Evolutionary conservation across 1,284 basidiomycete genomes (phyloP).

Genomic region (Neotropicomus parvogracilis): DNA sequence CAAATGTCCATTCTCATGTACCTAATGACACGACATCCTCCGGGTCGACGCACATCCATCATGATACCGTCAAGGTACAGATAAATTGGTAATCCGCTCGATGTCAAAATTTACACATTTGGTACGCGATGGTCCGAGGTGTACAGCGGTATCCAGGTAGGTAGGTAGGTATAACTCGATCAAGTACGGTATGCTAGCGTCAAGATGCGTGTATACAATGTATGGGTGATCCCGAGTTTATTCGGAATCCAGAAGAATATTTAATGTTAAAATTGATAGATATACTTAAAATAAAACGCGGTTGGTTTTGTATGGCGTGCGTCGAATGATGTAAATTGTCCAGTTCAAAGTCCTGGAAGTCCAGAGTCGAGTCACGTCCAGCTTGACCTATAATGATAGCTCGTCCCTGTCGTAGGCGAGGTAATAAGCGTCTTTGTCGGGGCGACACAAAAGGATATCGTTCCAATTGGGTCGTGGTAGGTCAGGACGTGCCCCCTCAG

Average conservation of each 20-base stretch:
- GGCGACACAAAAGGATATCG: constrained; percentile 63
- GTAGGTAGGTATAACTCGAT: constrained; percentile 17
- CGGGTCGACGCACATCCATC: neutral
- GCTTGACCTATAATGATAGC: constrained; percentile 26
- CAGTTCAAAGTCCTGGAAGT: constrained; percentile 12
- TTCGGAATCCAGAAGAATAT: constrained; percentile 13
- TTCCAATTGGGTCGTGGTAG: constrained; percentile 71
- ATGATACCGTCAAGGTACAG: constrained; percentile 12
- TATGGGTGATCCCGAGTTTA: constrained; percentile 17
- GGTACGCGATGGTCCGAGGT: constrained; percentile 10
- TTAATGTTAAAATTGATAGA: constrained; percentile 17
- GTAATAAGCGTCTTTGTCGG: constrained; percentile 49
- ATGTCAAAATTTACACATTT: constrained; percentile 2
- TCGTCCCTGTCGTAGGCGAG: constrained; percentile 43
- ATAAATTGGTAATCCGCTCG: neutral
- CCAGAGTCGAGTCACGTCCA: constrained; percentile 17
- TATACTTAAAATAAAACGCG: constrained; percentile 21
- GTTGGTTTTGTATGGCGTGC: constrained; percentile 8
- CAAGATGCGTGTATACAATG: constrained; percentile 6
- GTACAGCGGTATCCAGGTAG: constrained; percentile 13
- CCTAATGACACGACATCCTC: constrained; percentile 1
- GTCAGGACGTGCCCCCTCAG: constrained; percentile 41
- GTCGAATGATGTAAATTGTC: constrained; percentile 16
- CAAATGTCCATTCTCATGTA: constrained; percentile 15
- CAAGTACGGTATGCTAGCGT: constrained; percentile 5